Base-by-base conservation (phyloP, 208 protist species). In the Crithidia sp. region DNA sequence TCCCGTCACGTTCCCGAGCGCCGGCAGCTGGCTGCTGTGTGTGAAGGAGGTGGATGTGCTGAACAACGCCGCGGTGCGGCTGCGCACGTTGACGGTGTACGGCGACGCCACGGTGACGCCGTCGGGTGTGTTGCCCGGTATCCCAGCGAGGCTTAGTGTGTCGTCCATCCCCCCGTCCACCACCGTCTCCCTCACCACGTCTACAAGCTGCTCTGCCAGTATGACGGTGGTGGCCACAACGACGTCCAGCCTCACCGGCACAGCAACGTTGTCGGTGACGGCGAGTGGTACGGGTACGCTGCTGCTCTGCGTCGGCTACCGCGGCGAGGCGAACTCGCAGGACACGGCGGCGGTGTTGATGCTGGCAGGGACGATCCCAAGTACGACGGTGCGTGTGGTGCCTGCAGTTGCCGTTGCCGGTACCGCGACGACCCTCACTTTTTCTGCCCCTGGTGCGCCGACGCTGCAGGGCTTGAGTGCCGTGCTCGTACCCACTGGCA, bases 281-380 rank as follows among this genome's bases (percentile, higher is more conserved):
- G 72, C 79, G 69, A 45, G 2, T 10, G 54, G 40, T 40, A n/a
- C 28, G 5, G 75, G 59, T 10, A 59, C 52, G 8, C 74, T 93
- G 19, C 56, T 65, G 5, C 65, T 90, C 16, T 93, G 88, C 76
- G 88, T 84, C 5, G 85, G 77, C 19, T 93, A 90, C 79, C 53
- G 49, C 2, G 85, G 83, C 7, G 84, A 79, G 66, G 16, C 52
- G 7, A 73, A 81, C 16, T 71, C 58, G n/a, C 58, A 62, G 19
- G 47, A 75, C 8, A 80, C 76, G 16, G 60, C 70, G 37, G 57
- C 79, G 12, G 54, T 71, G 40, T 44, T 84, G 39, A 58, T 83
- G 45, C 7, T 61, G 13, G 79, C 73, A 28, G 80, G 83, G 7
- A 37, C 40, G 17, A 13, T 88, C 8, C 3, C 3, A 7, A 77